phyloP scores from a whole-genome alignment of 148 eudicot genomes.

The Mesembryanthemum crystallinum region DNA sequence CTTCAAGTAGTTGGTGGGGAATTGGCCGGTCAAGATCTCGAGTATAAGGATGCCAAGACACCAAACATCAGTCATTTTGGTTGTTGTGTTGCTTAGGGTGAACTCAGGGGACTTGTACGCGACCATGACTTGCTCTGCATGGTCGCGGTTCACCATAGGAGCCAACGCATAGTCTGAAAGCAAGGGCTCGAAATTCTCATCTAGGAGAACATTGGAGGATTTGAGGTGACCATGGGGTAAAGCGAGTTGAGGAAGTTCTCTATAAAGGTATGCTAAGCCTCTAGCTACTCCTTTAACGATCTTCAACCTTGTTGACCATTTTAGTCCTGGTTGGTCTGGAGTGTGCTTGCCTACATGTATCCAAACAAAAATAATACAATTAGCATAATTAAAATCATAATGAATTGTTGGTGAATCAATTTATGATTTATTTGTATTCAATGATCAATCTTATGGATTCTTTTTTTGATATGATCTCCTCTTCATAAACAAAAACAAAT shows the following conservation, averaged over 20 bases:
- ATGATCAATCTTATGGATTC: too few relatives aligned
- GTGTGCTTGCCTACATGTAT: slow-evolving; percentile 48
- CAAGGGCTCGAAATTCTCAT: slow-evolving; percentile 52
- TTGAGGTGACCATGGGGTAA: slow-evolving; percentile 87
- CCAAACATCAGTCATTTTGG: slow-evolving; percentile 82
- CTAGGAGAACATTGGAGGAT: slow-evolving; percentile 80
- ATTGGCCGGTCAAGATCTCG: slow-evolving; percentile 68
- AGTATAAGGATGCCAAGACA: slow-evolving; percentile 80
- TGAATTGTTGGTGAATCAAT: too few relatives aligned
- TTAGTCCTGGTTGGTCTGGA: slow-evolving; percentile 42
- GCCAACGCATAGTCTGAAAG: slow-evolving; percentile 62
- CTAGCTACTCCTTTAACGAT: slow-evolving; percentile 85
- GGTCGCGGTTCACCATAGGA: slow-evolving; percentile 64
- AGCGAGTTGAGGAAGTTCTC: slow-evolving; percentile 46
- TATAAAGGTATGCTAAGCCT: slow-evolving; percentile 69
- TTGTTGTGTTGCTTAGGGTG: slow-evolving; percentile 28
- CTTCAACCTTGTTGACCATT: slow-evolving; percentile 67
- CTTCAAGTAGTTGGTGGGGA: slow-evolving; percentile 69
- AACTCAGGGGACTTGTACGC: slow-evolving; percentile 89
- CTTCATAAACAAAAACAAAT: too few relatives aligned
- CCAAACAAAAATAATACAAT: neutral
- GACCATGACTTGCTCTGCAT: slow-evolving; percentile 74
- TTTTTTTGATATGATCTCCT: too few relatives aligned
- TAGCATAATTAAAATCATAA: too few relatives aligned
- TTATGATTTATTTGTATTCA: too few relatives aligned